Base-by-base conservation (phyloP, 257 asterid species). In the Nicotiana sylvestris region DNA sequence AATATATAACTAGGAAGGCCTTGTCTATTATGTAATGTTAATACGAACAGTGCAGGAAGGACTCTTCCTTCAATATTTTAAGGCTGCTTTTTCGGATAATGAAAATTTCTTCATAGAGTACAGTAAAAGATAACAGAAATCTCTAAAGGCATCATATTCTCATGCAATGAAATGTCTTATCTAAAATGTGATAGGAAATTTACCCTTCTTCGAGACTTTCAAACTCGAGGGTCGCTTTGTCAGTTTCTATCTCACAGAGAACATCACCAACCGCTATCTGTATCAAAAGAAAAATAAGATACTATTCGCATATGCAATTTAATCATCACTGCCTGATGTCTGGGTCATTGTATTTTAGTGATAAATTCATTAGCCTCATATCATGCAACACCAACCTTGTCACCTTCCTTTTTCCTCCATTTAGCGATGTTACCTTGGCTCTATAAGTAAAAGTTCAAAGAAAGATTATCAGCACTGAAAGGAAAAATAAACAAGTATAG, bases 141-240 rank as follows among this genome's bases (percentile, higher is more conserved):
- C 35, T 39, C 60, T 46, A 12, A 46, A 57, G 29, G 60, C 49
- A 46, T 12, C 37, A 46, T 46, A 72, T 43, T 72, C 49, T 76
- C 77, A 70, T 83, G 76, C 85, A 87, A 84, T 62, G 66, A 16
- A 81, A 66, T 33, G 72, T 82, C 69, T 49, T 29, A 16, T 49
- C 32, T 53, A 65, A 39, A 84, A 29, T 72, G 60, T n/a, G 76
- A 30, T 57, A 78, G 83, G 43, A 80, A 74, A 33, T 84, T 87
- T 94, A 96, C 99, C 98, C 99, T 90, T 96, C 99, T 95, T 94
- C 99, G 85, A 94, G 99, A 87, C 96, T 84, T 90, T 96, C 99
- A 91, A 82, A 93, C 89, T 93, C 99, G 69, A 96, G 89, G 66
- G 98, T 96, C 43, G 99, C 99, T 89, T 94, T 94, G 91, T 96